A percentile compares a stretch with the other conserved stretches of the same genome.
phyloP scores from a whole-genome alignment of 495 filamentous ascomycete genomes.

The Tuber umbilicatum region DNA sequence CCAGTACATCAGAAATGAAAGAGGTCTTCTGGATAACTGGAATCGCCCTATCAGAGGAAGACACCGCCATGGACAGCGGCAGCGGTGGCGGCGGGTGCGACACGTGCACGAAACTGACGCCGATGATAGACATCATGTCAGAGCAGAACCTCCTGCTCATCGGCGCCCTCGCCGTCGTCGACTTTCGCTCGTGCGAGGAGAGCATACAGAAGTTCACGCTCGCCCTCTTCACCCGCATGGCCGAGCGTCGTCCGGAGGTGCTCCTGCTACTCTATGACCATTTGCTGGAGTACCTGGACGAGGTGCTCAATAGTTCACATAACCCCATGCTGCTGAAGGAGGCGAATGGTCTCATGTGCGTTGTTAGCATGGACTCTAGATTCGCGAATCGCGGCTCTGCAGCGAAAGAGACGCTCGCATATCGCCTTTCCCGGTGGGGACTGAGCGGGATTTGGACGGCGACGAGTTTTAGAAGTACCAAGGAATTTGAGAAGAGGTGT shows the following conservation, averaged over 20 bases:
- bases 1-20: conserved; percentile 32
- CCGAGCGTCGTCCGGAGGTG: conserved; percentile 33
- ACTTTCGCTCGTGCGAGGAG: conserved; percentile 39
- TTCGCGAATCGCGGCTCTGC: conserved; percentile 33
- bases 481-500: conserved; percentile 40
- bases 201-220: conserved; percentile 35
- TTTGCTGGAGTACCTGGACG: conserved; percentile 36
- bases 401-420: conserved; percentile 34
- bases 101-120: conserved; percentile 25
- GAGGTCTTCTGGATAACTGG: conserved; percentile 40
- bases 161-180: conserved; percentile 36
- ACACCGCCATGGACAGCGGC: conserved; percentile 9
- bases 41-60: conserved; percentile 23
- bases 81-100: background rate
- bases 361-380: conserved; percentile 32
- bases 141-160: conserved; percentile 35
- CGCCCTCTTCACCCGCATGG: conserved; percentile 29
- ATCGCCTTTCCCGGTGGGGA: conserved; percentile 27
- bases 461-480: conserved; percentile 38
- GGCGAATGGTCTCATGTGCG: conserved; percentile 37
- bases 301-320: conserved; percentile 33
- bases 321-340: conserved; percentile 38
- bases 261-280: conserved; percentile 38
- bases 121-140: conserved; percentile 34
- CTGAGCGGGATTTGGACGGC: conserved; percentile 40